phyloP scores from a whole-genome alignment of 495 filamentous ascomycete genomes.

The Xeromyces bisporus region DNA sequence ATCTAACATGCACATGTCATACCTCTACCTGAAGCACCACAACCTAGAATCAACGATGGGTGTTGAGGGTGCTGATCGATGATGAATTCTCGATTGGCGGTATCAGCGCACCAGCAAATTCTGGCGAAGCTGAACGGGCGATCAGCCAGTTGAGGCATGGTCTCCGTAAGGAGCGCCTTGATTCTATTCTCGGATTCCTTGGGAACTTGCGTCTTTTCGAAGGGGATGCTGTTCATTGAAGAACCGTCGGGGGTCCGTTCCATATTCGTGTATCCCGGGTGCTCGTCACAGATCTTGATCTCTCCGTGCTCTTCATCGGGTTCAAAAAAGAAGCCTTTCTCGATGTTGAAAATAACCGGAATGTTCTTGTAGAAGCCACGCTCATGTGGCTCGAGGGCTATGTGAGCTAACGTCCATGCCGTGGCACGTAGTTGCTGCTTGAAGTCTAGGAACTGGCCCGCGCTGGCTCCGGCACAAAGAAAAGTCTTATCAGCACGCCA shows the following conservation, averaged over 20 bases:
- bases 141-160: constrained; percentile 25
- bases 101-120: constrained; percentile 36
- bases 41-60: constrained; percentile 19
- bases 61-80: constrained; percentile 23
- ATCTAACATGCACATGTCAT: too few relatives aligned
- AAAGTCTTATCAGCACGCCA: constrained; percentile 17
- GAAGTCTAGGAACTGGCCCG: constrained; percentile 21
- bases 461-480: constrained; percentile 23
- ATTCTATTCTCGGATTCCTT: constrained; percentile 22
- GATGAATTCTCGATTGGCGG: constrained; percentile 26
- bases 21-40: constrained; percentile 21
- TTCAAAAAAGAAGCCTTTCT: constrained; percentile 39
- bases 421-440: constrained; percentile 26
- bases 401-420: constrained; percentile 33
- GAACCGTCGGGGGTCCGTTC: constrained; percentile 9
- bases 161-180: constrained; percentile 22
- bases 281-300: constrained; percentile 37
- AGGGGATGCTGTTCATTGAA: constrained; percentile 12
- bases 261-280: constrained; percentile 31
- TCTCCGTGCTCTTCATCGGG: constrained; percentile 27
- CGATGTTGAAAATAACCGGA: constrained; percentile 32
- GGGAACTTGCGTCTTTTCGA: constrained; percentile 24
- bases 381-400: constrained; percentile 26
- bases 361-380: constrained; percentile 23
- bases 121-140: constrained; percentile 25